phyloP scores from a whole-genome alignment of 2,329 filamentous ascomycete genomes.

The Colletotrichum kahawae region DNA sequence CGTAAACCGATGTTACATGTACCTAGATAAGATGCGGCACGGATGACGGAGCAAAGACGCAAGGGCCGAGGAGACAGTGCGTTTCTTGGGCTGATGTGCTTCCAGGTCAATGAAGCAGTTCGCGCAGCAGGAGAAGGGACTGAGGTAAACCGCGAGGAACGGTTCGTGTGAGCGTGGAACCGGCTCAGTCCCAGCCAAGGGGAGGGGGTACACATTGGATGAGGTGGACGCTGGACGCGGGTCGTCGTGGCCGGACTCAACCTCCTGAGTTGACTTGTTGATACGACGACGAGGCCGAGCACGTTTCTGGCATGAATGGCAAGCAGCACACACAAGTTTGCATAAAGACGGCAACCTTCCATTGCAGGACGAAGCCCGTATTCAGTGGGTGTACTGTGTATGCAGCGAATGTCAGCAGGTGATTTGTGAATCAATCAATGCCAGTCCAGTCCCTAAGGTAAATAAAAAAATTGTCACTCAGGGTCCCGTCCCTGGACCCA shows the following conservation, averaged over 20 bases:
- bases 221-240: neutral
- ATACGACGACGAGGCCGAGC: neutral
- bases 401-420: neutral
- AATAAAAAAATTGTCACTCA: neutral
- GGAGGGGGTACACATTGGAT: neutral
- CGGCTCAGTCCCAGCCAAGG: neutral
- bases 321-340: neutral
- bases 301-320: neutral
- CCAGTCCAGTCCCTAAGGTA: neutral
- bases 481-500: neutral
- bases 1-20: too few species aligned
- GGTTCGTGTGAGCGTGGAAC: neutral
- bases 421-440: neutral
- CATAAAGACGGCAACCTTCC: neutral
- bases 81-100: neutral
- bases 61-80: neutral
- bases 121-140: neutral
- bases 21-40: neutral
- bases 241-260: neutral
- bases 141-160: neutral
- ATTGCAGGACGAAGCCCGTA: neutral
- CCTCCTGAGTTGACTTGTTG: neutral
- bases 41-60: neutral
- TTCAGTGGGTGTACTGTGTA: neutral
- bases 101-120: neutral